Base-by-base conservation (phyloP, 768 basidiomycete genomes). In the Rhizopogon salebrosus region DNA sequence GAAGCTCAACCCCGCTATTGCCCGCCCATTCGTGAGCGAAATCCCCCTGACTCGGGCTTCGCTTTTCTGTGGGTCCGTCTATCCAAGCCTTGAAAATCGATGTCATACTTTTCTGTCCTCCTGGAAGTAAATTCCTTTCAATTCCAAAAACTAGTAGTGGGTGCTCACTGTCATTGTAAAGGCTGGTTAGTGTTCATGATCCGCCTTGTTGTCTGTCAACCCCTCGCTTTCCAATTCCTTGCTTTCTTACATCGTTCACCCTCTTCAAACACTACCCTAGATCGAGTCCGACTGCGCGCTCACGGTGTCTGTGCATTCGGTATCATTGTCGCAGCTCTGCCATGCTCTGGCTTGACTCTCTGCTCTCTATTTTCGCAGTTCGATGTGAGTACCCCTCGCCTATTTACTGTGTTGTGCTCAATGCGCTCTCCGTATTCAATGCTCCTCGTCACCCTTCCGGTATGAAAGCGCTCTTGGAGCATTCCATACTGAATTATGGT, bases 301-400 rank as follows among this genome's bases (percentile, higher is more conserved):
- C 78, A 77, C 16, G 85, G 87, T 0, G 0, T 80, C 77, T 0
- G 62, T 76, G 6, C 68, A 76, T 34, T 74, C 78, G 3, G 67
- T 57, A 41, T 72, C 75, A 0, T 62, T 73, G 22, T 89, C 82
- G 0, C 63, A 90, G 39, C 75, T 87, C 54, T 91, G 83, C 56
- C 87, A 83, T 59, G 83, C 84, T 66, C 1, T 90, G 87, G 89
- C 41, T 59, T 0, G 89, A 91, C 59, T 91, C 89, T 0, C 80
- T 87, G 0, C 84, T 87, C 59, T 90, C 87, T 0, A 24, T 83
- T 16, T 88, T 77, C 45, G 84, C 85, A 6, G 23, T 88, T 37
- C 88, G 90, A 68, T 78, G 88, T 89, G 61, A 70, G 84, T 76
- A 5, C 9, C 18, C 4, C 22, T 54, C 11, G 3, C 18, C 6